Evolutionary conservation across 1,139 yeast genomes (phyloP), one percentile per base, ranked within the genome.

Genomic region (Magnusiomyces ingens): DNA sequence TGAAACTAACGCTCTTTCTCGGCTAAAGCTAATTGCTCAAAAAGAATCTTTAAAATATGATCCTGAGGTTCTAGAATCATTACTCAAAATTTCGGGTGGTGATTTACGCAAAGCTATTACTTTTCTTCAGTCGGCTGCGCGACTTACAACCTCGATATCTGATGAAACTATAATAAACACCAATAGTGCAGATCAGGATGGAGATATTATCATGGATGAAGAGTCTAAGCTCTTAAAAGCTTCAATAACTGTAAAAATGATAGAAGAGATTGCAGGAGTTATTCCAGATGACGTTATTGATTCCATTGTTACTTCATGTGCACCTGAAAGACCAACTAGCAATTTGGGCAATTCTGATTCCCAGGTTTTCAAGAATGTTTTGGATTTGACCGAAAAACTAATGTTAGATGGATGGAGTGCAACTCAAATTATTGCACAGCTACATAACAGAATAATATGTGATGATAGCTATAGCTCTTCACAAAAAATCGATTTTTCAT

Each of bases 71-170:
- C 72, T 90, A 52, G 76, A 75, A 38, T 80, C 80, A 59, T 81
- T 91, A 17, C 73, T 93, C 56, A 72, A 70, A 26, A 81, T 88
- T 2, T 80, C 96, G 15, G 79, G 77, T 50, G 99, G 99, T 54
- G 99, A 94, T 73, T 76, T 94, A 64, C 82, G 99, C 72, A 87
- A 84, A 62, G 96, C 96, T 3, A 91, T 94, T 59, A 94, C 98
- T 0, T 79, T 83, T 57, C 75, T 94, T 51, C 99, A 94, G 69
- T 86, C 96, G 18, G 89, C 96, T 2, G 79, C 95, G 12, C 84
- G 85, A 59, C 71, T 85, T 49, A 76, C 77, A 51, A 57, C 53
- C 40, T 58, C 53, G 15, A 49, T 54, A 22, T 21, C 19, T 60
- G 60, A 36, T 53, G 66, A 6, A 79, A 73, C 22, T 51, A 4